Evolutionary conservation across 2,329 filamentous ascomycete species (phyloP), one percentile per base, ranked within the genome.

Genomic region (Epichloe glyceriae): DNA sequence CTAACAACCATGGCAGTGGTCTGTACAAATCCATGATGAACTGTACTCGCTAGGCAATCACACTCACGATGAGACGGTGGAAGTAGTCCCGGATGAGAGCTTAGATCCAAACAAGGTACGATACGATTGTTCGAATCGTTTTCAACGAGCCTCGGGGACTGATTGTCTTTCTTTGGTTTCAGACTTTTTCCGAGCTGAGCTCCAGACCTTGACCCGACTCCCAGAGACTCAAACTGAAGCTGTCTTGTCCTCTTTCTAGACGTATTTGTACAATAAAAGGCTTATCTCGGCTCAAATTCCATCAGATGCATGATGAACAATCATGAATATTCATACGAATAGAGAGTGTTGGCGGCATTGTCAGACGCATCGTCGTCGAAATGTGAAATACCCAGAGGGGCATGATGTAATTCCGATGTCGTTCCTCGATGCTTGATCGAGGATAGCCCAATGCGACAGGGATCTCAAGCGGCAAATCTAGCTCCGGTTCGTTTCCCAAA

Each of bases 171-270:
- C 14, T 46, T 33, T n/a, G 5, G 19, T 22, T 46, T 20, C 44
- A 71, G 67, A 60, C 67, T 6, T 61, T 46, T 54, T 73, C 5
- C 67, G 74, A 26, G 69, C 73, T 33, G 75, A 80, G 59, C 63
- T 76, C 14, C 76, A 80, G 57, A 75, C 73, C 0, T 55, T 79
- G 33, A 73, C 67, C 1, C 67, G 75, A 1, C 64, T 79, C 7
- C 75, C 75, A 0, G 57, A 65, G 51, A 74, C 71, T 0, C 58
- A 60, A 3, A 70, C 72, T 0, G 60, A 60, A 3, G 70, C 72
- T 0, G 60, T 79, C 2, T 58, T 79, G 12, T 79, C 79, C 59
- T 74, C 73, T 10, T 76, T 79, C 65, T 78, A 79, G 62, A 78
- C 75, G 0, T 76, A 76, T 52, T 52, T 77, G 15, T 78, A 76